Percentiles rank a stretch among this genome's conserved stretches.
Conservation (phyloP, 768 basidiomycete species). For the Trametes gibbosa region DNA sequence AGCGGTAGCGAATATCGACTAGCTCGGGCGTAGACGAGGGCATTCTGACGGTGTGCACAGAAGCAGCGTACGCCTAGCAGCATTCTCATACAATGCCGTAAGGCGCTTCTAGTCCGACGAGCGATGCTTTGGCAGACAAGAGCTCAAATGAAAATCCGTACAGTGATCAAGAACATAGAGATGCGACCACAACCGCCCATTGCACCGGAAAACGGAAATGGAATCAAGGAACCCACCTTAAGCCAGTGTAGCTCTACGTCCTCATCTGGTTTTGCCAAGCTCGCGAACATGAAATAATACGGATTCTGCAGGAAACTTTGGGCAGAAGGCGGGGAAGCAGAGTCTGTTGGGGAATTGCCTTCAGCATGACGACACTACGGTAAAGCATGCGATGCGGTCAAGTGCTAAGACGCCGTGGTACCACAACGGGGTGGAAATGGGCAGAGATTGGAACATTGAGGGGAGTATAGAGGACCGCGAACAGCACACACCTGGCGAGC, state of each 20-base stretch:
- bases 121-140: neutral
- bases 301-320: constrained; percentile 82
- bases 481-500: constrained; percentile 25
- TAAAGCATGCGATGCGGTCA: neutral
- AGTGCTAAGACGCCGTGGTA: no score
- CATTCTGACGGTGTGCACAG: no score
- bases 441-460: neutral
- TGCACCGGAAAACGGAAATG: neutral
- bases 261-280: constrained; percentile 84
- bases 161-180: neutral
- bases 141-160: neutral
- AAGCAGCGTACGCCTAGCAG: no score
- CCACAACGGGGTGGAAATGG: neutral
- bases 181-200: neutral
- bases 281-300: constrained; percentile 95
- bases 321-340: constrained; percentile 25
- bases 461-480: neutral
- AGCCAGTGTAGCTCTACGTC: constrained; percentile 88
- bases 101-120: no score
- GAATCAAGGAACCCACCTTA: constrained; percentile 48
- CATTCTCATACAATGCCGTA: no score
- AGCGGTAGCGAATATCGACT: no score
- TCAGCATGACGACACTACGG: neutral
- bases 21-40: no score
- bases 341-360: constrained; percentile 3